A percentile compares a stretch with the other conserved stretches of the same genome.
phyloP scores from a whole-genome alignment of 768 basidiomycete genomes.

The Tricholoma furcatifolium region DNA sequence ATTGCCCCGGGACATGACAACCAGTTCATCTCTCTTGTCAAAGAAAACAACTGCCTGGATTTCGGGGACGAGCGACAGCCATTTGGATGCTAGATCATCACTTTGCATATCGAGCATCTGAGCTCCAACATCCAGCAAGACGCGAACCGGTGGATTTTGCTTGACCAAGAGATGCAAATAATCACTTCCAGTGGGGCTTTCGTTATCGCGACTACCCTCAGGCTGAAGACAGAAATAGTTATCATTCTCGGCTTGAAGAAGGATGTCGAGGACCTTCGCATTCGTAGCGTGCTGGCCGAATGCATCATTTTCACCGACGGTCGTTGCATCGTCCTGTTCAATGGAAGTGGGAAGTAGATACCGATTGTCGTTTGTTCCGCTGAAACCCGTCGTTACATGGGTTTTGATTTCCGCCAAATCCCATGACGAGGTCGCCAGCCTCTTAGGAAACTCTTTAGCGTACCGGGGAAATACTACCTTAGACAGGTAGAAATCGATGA shows the following conservation, averaged over 20 bases:
- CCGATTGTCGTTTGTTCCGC: constrained; percentile 53
- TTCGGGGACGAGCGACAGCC: constrained; percentile 31
- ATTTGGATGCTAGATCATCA: constrained; percentile 33
- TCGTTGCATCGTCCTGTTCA: constrained; percentile 19
- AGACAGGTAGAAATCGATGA: constrained; percentile 47
- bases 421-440: constrained; percentile 51
- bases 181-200: constrained; percentile 17
- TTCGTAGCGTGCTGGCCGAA: constrained; percentile 44
- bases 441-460: constrained; percentile 46
- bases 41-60: constrained; percentile 44
- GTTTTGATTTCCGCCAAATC: constrained; percentile 43
- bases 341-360: constrained; percentile 37
- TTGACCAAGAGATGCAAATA: constrained; percentile 30
- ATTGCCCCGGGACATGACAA: constrained; percentile 35
- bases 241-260: constrained; percentile 40
- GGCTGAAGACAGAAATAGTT: constrained; percentile 27
- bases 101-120: constrained; percentile 54
- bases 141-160: constrained; percentile 37
- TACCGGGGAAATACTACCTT: constrained; percentile 48
- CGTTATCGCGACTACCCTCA: constrained; percentile 10
- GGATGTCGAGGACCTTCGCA: constrained; percentile 39
- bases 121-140: constrained; percentile 56
- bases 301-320: constrained; percentile 22
- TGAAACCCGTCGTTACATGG: constrained; percentile 47
- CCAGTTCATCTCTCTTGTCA: constrained; percentile 33